These are phyloP conservation scores for Hirschioporus abietinus DNA, from an alignment of 768 basidiomycete genomes.

Conservation along the genomic window DNA sequence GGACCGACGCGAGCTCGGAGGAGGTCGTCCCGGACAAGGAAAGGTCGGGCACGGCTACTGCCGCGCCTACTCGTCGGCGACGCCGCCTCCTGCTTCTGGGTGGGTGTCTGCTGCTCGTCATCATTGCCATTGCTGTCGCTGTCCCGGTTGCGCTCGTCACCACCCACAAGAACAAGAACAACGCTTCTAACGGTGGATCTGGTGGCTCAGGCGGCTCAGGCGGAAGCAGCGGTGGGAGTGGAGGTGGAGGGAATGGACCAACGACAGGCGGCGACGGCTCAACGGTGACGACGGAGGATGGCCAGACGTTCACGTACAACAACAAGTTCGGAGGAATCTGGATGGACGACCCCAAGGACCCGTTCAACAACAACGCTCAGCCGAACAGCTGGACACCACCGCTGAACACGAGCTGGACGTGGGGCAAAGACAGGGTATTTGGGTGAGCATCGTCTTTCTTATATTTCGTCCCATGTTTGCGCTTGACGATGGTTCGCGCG, in stretches of 20 bases:
- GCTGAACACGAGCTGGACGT: constrained; percentile 71
- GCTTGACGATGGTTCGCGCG: constrained; percentile 1
- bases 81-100: constrained; percentile 25
- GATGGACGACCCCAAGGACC: constrained; percentile 62
- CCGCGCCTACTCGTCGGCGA: constrained; percentile 29
- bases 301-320: constrained; percentile 66
- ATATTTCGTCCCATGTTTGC: neutral
- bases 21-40: constrained; percentile 62
- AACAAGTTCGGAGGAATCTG: constrained; percentile 76
- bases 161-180: constrained; percentile 15
- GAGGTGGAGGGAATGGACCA: constrained; percentile 34
- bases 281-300: constrained; percentile 56
- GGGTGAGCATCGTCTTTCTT: constrained; percentile 38
- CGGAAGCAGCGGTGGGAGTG: neutral
- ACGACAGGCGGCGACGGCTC: constrained; percentile 70
- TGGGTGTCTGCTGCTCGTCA: constrained; percentile 25
- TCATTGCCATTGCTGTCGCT: constrained; percentile 33
- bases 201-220: constrained; percentile 7
- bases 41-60: constrained; percentile 45
- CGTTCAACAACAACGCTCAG: constrained; percentile 69
- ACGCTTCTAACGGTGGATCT: constrained; percentile 10
- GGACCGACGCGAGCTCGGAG: constrained; percentile 17
- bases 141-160: constrained; percentile 35
- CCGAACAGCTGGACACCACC: constrained; percentile 79
- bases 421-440: constrained; percentile 51